Percentiles rank a stretch among this genome's conserved stretches.
These are phyloP conservation scores for Xylariaceae sp. DNA, from an alignment of 2,329 filamentous ascomycete species.

Conservation along the genomic window DNA sequence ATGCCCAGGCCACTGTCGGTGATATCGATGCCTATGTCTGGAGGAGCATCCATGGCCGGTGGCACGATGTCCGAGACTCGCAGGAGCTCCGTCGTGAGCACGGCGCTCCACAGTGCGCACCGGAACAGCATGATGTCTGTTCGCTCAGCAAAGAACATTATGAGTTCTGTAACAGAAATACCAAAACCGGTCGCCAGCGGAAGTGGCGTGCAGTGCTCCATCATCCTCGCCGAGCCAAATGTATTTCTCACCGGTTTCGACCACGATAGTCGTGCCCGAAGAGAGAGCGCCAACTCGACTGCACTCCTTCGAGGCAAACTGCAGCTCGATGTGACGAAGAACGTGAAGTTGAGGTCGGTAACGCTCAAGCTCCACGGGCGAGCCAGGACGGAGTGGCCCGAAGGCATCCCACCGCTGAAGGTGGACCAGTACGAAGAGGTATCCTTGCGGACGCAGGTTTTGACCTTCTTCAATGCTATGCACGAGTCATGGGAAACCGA, in stretches of 20 bases:
- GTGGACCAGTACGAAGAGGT: conserved; percentile 78
- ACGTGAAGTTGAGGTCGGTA: conserved; percentile 87
- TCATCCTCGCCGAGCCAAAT: conserved; percentile 72
- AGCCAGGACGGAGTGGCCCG: conserved; percentile 91
- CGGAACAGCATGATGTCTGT: conserved; percentile 48
- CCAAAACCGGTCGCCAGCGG: conserved; percentile 74
- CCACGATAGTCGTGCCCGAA: conserved; percentile 53
- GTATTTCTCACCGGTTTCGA: conserved; percentile 76
- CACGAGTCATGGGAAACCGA: conserved; percentile 55
- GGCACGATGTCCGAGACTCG: conserved; percentile 28
- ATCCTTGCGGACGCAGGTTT: conserved; percentile 78
- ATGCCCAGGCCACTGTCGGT: conserved; percentile 22
- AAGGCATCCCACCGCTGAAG: conserved; percentile 86
- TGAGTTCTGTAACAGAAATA: conserved; percentile 50
- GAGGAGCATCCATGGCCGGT: conserved; percentile 18
- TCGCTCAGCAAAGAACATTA: conserved; percentile 45
- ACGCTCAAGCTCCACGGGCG: conserved; percentile 80
- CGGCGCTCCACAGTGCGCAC: conserved; percentile 29
- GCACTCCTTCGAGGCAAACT: conserved; percentile 82
- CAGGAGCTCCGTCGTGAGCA: conserved; percentile 22
- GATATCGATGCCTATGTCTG: conserved; percentile 22
- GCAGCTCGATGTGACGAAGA: conserved; percentile 77
- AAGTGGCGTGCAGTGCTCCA: conserved; percentile 68
- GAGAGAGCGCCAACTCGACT: conserved; percentile 57
- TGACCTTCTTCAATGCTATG: conserved; percentile 85